Percentiles rank a stretch among this genome's conserved stretches.
Evolutionary conservation across 2,329 filamentous ascomycete genomes (phyloP).

Genomic region (Pseudogymnoascus sp.): DNA sequence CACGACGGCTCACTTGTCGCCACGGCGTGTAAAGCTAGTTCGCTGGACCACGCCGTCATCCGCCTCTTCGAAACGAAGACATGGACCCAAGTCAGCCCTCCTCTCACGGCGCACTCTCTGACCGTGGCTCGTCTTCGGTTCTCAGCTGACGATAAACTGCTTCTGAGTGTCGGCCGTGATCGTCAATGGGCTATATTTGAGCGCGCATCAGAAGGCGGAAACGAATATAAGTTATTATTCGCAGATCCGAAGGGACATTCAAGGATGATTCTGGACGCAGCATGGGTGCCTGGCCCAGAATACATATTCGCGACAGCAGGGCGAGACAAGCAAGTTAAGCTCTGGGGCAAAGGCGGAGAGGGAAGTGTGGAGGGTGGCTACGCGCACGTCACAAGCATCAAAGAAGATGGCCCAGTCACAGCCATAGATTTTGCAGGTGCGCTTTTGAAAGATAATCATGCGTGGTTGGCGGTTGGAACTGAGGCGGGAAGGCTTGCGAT

Average conservation of each 20-base stretch:
- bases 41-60: slow-evolving; percentile 88
- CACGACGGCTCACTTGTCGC: slow-evolving; percentile 70
- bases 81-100: slow-evolving; percentile 82
- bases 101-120: slow-evolving; percentile 75
- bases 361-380: slow-evolving; percentile 21
- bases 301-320: slow-evolving; percentile 76
- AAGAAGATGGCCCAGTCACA: slow-evolving; percentile 55
- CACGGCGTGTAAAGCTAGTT: slow-evolving; percentile 87
- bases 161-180: slow-evolving; percentile 86
- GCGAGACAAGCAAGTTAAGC: slow-evolving; percentile 74
- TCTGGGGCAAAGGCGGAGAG: slow-evolving; percentile 45
- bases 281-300: slow-evolving; percentile 57
- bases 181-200: slow-evolving; percentile 83
- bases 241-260: slow-evolving; percentile 78
- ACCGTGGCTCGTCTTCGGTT: slow-evolving; percentile 81
- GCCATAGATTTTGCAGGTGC: slow-evolving; percentile 57
- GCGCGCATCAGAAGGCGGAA: slow-evolving; percentile 32
- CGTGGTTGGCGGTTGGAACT: slow-evolving; percentile 48
- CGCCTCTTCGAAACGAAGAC: slow-evolving; percentile 77
- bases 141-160: slow-evolving; percentile 60
- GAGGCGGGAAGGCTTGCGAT: slow-evolving; percentile 34
- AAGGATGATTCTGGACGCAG: slow-evolving; percentile 83
- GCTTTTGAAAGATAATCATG: slow-evolving; percentile 22
- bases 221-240: slow-evolving; percentile 48
- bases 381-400: slow-evolving; percentile 35